Evolutionary conservation across 2,329 filamentous ascomycete species (phyloP), one percentile per base, ranked within the genome.

Genomic region (Apiospora aurea): DNA sequence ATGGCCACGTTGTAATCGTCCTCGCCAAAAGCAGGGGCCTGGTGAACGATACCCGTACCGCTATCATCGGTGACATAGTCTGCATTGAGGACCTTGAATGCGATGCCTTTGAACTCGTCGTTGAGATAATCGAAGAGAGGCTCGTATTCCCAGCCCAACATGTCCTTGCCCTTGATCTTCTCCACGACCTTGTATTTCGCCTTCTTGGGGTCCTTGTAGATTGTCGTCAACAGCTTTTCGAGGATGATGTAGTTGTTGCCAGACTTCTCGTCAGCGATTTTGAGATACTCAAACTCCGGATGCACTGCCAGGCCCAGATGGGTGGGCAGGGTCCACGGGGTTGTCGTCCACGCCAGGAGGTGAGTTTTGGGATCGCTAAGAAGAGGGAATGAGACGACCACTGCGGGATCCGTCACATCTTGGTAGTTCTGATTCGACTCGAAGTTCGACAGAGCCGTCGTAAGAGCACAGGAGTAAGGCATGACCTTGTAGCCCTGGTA

Each of bases 131-230:
- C 89, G 82, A 98, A 98, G 0, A 95, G 87, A 8, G 96, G 95
- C 81, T 94, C 87, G 79, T 98, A 98, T 80, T 91, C 93, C 93
- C 94, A 97, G 51, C 93, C 94, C 44, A 94, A 84, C 91, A 98
- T 94, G 67, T 95, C 92, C 75, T 91, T 93, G 68, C 96, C 96
- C 83, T 91, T 93, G 76, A 97, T 83, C 78, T 93, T 95, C 74
- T 93, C 89, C 18, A 97, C 80, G 69, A 96, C 87, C 85, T 94
- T 94, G 84, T 91, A 97, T 81, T 97, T 97, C 69, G 95, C 95
- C 85, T 97, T 97, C 85, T 97, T 98, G 10, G 93, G 93, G 76
- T 97, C 94, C 82, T 98, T 98, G 86, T 97, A 98, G 2, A 98
- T 86, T 6, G 93, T 96, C 72, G 88, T 88, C 44, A 98, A 87